These are phyloP conservation scores for Pseudogymnoascus pannorum DNA, from an alignment of 2,329 filamentous ascomycete species.

Conservation along the genomic window DNA sequence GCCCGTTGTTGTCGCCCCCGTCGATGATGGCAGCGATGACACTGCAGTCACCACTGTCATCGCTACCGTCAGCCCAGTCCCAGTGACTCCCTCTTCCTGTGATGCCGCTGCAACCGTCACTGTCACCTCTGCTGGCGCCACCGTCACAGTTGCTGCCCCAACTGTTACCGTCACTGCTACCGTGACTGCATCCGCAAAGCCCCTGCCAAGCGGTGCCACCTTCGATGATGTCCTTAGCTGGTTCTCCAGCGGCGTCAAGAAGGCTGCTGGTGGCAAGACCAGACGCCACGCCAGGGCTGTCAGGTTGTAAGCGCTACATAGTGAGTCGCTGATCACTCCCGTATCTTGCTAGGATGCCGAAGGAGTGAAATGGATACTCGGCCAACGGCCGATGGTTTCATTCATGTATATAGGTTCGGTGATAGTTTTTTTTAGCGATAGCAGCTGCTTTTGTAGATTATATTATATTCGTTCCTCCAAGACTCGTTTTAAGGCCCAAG, in stretches of 20 bases:
- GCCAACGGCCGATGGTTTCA: neutral
- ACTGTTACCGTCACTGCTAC: constrained; percentile 10
- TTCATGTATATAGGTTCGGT: constrained; percentile 3
- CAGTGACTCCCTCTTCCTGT: neutral
- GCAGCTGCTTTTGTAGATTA: neutral
- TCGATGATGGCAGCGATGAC: neutral
- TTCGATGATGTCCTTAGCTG: neutral
- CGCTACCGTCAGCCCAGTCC: neutral
- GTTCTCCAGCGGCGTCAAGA: neutral
- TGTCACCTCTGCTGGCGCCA: constrained; percentile 8
- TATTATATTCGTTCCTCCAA: neutral
- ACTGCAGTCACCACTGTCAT: constrained; percentile 22
- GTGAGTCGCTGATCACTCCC: neutral
- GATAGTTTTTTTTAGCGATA: neutral
- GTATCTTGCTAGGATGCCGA: neutral
- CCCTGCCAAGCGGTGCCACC: constrained; percentile 4
- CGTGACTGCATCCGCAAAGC: constrained; percentile 9
- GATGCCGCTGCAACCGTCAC: constrained; percentile 12
- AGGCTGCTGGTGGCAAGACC: neutral
- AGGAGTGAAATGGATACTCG: neutral
- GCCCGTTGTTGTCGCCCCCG: constrained; percentile 19
- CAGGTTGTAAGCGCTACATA: neutral
- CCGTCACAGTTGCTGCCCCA: constrained; percentile 2
- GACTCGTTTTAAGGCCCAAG: neutral
- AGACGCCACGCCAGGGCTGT: constrained; percentile 3